Percentiles rank a stretch among this genome's conserved stretches.
phyloP scores from a whole-genome alignment of 176 grass and related monocot species.

The Panicum miliaceum region DNA sequence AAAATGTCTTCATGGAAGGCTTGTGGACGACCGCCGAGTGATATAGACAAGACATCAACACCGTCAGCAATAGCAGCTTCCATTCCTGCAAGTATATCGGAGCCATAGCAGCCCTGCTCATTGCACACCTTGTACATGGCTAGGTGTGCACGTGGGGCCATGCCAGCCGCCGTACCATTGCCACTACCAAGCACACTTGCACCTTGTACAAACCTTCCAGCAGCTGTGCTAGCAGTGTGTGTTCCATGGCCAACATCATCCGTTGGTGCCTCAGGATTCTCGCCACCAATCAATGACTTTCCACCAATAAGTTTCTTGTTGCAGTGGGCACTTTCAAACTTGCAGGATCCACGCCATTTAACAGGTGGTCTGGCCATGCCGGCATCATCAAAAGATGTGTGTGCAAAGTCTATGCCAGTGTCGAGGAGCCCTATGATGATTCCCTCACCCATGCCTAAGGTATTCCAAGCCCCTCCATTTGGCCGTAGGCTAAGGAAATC shows the following conservation, averaged over 20 bases:
- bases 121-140: constrained; percentile 60
- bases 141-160: constrained; percentile 54
- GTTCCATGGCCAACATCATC: constrained; percentile 59
- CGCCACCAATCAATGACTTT: neutral
- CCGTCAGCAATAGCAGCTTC: constrained; percentile 56
- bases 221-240: constrained; percentile 57
- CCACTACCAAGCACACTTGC: constrained; percentile 54
- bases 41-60: constrained; percentile 55
- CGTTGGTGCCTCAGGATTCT: neutral
- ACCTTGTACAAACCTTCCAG: constrained; percentile 40
- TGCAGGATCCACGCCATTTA: constrained; percentile 51
- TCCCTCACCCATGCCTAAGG: constrained; percentile 52
- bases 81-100: constrained; percentile 46
- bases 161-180: constrained; percentile 53
- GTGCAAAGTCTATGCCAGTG: constrained; percentile 37
- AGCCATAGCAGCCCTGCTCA: neutral
- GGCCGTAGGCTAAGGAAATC: constrained; percentile 44
- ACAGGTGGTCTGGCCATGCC: constrained; percentile 38
- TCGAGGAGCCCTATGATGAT: constrained; percentile 54
- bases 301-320: constrained; percentile 62
- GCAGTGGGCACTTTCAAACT: constrained; percentile 12
- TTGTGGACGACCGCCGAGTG: neutral
- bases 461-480: constrained; percentile 33
- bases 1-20: constrained; percentile 47
- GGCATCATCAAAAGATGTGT: constrained; percentile 54